phyloP scores from a whole-genome alignment of 495 filamentous ascomycete species.

The Trichoderma reesei region DNA sequence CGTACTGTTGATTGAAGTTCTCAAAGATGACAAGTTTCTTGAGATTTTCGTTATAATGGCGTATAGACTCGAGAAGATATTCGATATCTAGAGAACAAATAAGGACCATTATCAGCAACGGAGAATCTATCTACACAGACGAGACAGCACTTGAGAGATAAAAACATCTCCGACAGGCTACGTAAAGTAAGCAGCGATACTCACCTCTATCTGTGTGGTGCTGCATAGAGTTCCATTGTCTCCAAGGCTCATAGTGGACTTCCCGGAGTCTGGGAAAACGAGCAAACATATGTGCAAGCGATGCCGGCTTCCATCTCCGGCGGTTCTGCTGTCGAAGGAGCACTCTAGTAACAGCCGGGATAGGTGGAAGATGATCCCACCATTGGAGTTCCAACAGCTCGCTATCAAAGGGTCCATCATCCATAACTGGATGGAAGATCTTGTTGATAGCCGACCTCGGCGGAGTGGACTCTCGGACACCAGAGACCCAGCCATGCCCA shows the following conservation, averaged over 20 bases:
- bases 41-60: slow-evolving; percentile 18
- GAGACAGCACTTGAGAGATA: slow-evolving; percentile 10
- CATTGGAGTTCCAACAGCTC: slow-evolving; percentile 19
- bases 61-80: slow-evolving; percentile 22
- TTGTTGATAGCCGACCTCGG: slow-evolving; percentile 16
- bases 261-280: slow-evolving; percentile 26
- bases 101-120: slow-evolving; percentile 13
- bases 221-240: slow-evolving; percentile 20
- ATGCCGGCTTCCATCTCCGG: slow-evolving; percentile 23
- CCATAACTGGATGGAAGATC: slow-evolving; percentile 20
- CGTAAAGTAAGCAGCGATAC: slow-evolving; percentile 5
- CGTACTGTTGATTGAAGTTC: slow-evolving; percentile 24
- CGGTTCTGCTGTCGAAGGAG: slow-evolving; percentile 27
- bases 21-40: slow-evolving; percentile 24
- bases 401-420: slow-evolving; percentile 20
- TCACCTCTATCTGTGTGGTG: slow-evolving; percentile 19
- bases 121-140: slow-evolving; percentile 5
- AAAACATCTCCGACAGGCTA: no score
- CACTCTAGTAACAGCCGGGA: slow-evolving; percentile 23
- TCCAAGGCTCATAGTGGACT: slow-evolving; percentile 28
- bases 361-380: slow-evolving; percentile 25
- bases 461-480: slow-evolving; percentile 20
- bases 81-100: slow-evolving; percentile 14
- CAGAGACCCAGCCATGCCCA: slow-evolving; percentile 23
- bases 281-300: slow-evolving; percentile 24